Evolutionary conservation across 225 moss, liverwort and hornwort species (phyloP).

Genomic region (Climacium dendroides): DNA sequence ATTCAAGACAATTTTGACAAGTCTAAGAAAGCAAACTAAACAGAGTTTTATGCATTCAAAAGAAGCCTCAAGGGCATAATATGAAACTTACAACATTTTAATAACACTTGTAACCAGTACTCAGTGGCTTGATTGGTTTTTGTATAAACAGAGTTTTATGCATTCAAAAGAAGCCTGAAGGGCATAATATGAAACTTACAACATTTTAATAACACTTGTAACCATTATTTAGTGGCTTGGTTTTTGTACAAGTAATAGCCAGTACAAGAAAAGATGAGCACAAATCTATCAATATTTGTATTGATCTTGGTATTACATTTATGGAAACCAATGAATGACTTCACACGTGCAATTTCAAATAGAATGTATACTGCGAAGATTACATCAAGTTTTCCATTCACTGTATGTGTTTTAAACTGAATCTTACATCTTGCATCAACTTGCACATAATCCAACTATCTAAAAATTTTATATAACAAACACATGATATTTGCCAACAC

Average conservation of each 20-base stretch:
- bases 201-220: not conserved
- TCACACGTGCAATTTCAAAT: not conserved
- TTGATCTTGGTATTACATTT: not conserved
- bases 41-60: not conserved
- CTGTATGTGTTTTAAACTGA: too few species aligned
- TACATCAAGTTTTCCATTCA: too few species aligned
- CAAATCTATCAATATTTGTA: not conserved
- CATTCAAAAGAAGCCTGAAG: not conserved
- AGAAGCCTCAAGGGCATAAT: not conserved
- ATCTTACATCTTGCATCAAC: too few species aligned
- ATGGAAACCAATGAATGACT: not conserved
- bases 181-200: not conserved
- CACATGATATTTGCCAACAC: too few species aligned
- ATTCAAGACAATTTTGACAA: conserved; percentile 2
- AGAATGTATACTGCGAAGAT: too few species aligned
- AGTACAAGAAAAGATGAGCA: fast-evolving
- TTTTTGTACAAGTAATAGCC: not conserved
- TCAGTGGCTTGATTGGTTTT: not conserved
- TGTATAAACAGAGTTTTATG: not conserved
- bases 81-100: not conserved
- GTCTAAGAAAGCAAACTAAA: not conserved
- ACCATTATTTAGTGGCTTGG: not conserved
- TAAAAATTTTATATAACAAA: too few species aligned
- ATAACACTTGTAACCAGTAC: not conserved
- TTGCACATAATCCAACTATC: too few species aligned